Percentiles rank a stretch among this genome's conserved stretches.
Conservation (phyloP, 306 rosid species). For the Cicer cuneatum region DNA sequence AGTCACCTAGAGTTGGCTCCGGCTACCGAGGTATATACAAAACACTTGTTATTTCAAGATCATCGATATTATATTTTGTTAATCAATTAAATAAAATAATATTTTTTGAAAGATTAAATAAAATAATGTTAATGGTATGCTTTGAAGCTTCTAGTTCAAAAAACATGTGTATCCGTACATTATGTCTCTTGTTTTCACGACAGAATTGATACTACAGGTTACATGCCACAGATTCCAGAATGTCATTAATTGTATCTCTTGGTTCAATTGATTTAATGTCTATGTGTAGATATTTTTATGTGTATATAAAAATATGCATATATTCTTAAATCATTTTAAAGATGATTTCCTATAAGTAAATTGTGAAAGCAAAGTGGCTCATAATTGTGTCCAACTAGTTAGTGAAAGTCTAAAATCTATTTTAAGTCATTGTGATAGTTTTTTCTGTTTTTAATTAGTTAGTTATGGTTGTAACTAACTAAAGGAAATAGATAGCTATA, state of each 20-base stretch:
- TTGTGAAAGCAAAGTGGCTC: background rate
- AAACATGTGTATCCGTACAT: conserved; percentile 37
- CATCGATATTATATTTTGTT: conserved; percentile 19
- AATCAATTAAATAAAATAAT: conserved; percentile 20
- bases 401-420: too few relatives aligned
- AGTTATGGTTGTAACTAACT: too few relatives aligned
- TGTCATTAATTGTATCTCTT: conserved; percentile 38
- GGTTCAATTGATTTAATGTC: conserved; percentile 40
- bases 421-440: too few relatives aligned
- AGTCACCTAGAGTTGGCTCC: conserved; percentile 44
- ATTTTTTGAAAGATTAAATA: conserved; percentile 2
- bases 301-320: conserved; percentile 41
- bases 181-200: conserved; percentile 41
- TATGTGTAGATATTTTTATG: conserved; percentile 7
- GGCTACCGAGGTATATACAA: conserved; percentile 43
- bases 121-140: conserved; percentile 8
- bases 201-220: conserved; percentile 32
- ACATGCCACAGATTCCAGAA: conserved; percentile 41
- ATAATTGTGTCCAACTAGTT: too few relatives aligned
- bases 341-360: background rate
- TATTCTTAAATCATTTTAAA: conserved; percentile 39
- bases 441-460: too few relatives aligned
- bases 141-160: conserved; percentile 40
- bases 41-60: conserved; percentile 26
- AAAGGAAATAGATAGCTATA: too few relatives aligned